Evolutionary conservation across 768 basidiomycete genomes (phyloP), one percentile per base, ranked within the genome.

Genomic region (Lyophyllum shimeji): DNA sequence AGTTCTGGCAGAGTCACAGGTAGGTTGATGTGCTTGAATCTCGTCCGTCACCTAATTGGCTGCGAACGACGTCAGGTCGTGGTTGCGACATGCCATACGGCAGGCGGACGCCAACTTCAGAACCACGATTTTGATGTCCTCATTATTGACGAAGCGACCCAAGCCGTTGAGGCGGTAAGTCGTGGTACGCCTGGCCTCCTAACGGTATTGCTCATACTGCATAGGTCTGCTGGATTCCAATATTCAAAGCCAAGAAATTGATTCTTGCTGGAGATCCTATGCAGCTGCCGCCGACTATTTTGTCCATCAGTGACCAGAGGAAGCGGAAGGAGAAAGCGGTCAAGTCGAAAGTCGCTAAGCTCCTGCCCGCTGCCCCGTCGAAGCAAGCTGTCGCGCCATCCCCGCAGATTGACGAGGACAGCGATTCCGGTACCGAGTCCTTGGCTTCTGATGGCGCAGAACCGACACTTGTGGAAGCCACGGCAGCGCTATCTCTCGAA

Each of bases 111-210:
- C 20, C 93, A 95, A 60, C 72, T 98, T 7, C 79, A 82, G 42
- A 83, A 87, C 56, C 79, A 86, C 53, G 72, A 80, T 1, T 99
- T 99, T 65, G 97, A 99, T 66, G 89, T 96, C 0, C 84, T 95
- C 11, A 89, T 99, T 45, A 95, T 99, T 52, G 97, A 99, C 62
- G 97, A 99, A 73, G 97, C 97, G 0, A 98, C 97, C 0, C 97
- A 98, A 69, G 96, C 95, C 3, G 66, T 97, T 13, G 96, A 99
- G 73, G 93, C 95, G 21, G 95, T 95, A 66, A 56, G 83, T 68
- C 29, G 4, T 9, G 29, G 5, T 5, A 29, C 29, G 29, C 29
- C 8, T 13, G 24, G 25, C 11, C 33, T 37, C 20, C 20, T 25
- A 9, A 17, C 6, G 23, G 58, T 18, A 39, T 58, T 57, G 45